Evolutionary conservation across 208 protist species (phyloP).

Genomic region (Trypanosoma avium): DNA sequence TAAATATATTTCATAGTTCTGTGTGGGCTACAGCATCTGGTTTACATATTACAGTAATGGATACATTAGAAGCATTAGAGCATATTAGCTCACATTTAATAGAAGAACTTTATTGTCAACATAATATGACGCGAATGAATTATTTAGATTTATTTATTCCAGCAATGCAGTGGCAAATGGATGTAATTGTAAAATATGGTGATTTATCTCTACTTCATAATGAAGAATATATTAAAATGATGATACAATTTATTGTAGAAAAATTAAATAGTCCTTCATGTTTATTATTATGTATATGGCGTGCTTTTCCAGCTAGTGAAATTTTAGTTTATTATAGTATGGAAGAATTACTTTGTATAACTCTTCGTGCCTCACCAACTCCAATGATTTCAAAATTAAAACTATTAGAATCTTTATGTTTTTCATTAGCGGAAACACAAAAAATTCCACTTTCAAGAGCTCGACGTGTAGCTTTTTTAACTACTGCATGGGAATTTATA

Average conservation of each 20-base stretch:
- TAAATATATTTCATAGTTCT: constrained; percentile 16
- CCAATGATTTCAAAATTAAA: not conserved
- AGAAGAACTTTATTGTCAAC: constrained; percentile 25
- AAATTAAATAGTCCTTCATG: not conserved
- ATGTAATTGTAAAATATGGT: constrained; percentile 28
- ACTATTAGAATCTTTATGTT: not conserved
- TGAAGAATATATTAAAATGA: not conserved
- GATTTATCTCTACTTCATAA: not conserved
- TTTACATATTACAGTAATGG: constrained; percentile 33
- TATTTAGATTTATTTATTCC: constrained; percentile 77
- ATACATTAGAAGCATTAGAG: not conserved
- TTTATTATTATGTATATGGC: constrained; percentile 1
- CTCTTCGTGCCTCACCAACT: not conserved
- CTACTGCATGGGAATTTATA: not conserved
- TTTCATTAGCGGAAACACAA: not conserved
- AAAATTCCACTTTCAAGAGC: not conserved
- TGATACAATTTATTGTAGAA: not conserved
- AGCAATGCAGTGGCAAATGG: constrained; percentile 69
- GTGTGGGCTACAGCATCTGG: not conserved
- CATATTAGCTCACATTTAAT: constrained; percentile 5
- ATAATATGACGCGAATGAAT: constrained; percentile 19
- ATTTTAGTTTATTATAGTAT: not conserved
- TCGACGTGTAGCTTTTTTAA: constrained; percentile 2
- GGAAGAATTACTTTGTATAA: not conserved
- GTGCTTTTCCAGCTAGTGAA: constrained; percentile 3